Percentiles rank a stretch among this genome's conserved stretches.
Conservation (phyloP, 495 filamentous ascomycete species). For the Trichocladium antarcticum region DNA sequence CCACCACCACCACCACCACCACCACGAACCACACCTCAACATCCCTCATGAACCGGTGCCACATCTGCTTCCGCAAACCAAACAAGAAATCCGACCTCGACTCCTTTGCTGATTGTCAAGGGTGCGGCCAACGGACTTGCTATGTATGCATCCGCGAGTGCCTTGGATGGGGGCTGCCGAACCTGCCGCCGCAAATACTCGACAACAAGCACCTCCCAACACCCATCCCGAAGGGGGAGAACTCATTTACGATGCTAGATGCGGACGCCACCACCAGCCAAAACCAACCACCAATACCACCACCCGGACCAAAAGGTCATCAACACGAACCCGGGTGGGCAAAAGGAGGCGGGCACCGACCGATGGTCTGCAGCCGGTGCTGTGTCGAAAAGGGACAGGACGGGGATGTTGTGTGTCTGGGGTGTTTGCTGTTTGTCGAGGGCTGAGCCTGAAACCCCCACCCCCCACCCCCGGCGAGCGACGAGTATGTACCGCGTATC, state of each 20-base stretch:
- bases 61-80: constrained; percentile 40
- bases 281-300: background rate
- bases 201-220: background rate
- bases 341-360: constrained; percentile 27
- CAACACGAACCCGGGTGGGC: constrained; percentile 18
- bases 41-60: constrained; percentile 31
- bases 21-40: constrained; percentile 4
- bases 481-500: background rate
- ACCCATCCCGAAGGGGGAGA: constrained; percentile 5
- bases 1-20: background rate
- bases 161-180: constrained; percentile 25
- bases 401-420: constrained; percentile 39
- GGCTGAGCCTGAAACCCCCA: constrained; percentile 18
- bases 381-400: constrained; percentile 36
- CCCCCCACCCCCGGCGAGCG: background rate
- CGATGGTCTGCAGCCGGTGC: constrained; percentile 37
- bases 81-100: constrained; percentile 40
- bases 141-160: constrained; percentile 40
- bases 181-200: background rate
- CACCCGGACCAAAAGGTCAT: background rate
- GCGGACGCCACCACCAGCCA: constrained; percentile 14
- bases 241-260: constrained; percentile 34
- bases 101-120: constrained; percentile 37
- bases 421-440: constrained; percentile 34
- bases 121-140: constrained; percentile 37